Evolutionary conservation across 768 basidiomycete genomes (phyloP), one percentile per base, ranked within the genome.

Genomic region (Xerocomus brunneocitrinus): DNA sequence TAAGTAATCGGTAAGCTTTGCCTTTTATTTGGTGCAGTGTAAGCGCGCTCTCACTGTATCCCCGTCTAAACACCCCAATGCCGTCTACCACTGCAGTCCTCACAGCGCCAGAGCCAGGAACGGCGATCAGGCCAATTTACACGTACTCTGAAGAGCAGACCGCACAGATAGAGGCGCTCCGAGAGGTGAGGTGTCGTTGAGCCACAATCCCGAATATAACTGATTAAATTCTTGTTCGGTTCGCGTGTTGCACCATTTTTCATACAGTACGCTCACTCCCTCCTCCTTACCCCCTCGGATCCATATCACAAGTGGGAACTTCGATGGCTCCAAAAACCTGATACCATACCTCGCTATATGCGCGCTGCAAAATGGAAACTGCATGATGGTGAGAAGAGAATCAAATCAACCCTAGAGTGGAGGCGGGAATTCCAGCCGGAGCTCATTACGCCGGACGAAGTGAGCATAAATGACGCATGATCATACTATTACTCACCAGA

Each of bases 301-400:
- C 71, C 84, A 7, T 94, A 94, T 62, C 64, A 83, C 54, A 73
- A 77, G 47, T 91, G 89, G 88, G 91, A 95, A 68, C 67, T 74
- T 19, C 79, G 85, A 54, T 95, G 91, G 86, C 71, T 95, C 5
- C 72, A 75, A 57, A 81, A 72, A 67, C 78, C 81, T 35, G 89
- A 83, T 69, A 91, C 79, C 58, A 69, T 65, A 58, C 73, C 66
- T 63, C 83, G 91, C 13, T 95, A 93, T 64, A 83, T 91, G 79
- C 83, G 91, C 30, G 89, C 91, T 0, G 79, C 88, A 3, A 93
- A 93, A 63, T 92, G 91, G 90, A 84, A 84, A 63, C 62, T 84
- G 32, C 76, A 78, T 25, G 87, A 95, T 48, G 90, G 80, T 10
- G 82, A 91, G 72, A 84, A 81, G 65, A 77, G 92, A 47, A 83